Conservation (phyloP, 2,329 filamentous ascomycete species). For the Pseudogymnoascus sp. region DNA sequence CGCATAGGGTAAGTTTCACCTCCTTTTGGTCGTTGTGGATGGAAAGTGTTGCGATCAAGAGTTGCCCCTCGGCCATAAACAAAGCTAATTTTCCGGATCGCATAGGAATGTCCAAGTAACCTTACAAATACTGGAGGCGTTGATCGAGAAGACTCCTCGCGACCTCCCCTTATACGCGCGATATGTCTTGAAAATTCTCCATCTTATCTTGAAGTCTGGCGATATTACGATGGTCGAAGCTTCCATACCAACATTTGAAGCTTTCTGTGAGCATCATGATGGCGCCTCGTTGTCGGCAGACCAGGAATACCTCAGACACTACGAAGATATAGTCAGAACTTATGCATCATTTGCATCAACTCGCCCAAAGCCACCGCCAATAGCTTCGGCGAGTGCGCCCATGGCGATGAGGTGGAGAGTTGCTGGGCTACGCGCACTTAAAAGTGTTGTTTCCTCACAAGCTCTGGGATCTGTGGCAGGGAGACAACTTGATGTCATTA, state of each 20-base stretch:
- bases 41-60: slow-evolving; percentile 16
- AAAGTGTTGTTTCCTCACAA: slow-evolving; percentile 72
- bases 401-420: slow-evolving; percentile 72
- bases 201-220: slow-evolving; percentile 72
- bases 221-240: slow-evolving; percentile 92
- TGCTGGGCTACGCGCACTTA: slow-evolving; percentile 69
- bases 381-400: slow-evolving; percentile 57
- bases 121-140: slow-evolving; percentile 79
- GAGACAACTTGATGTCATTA: slow-evolving; percentile 67
- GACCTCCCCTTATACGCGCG: slow-evolving; percentile 84
- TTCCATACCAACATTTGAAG: slow-evolving; percentile 76
- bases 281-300: slow-evolving; percentile 78
- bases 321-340: slow-evolving; percentile 69
- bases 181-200: slow-evolving; percentile 77
- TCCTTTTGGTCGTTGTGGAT: background rate
- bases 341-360: slow-evolving; percentile 77
- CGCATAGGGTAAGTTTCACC: slow-evolving; percentile 66
- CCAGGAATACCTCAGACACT: slow-evolving; percentile 72
- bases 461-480: slow-evolving; percentile 67
- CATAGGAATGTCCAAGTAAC: slow-evolving; percentile 86
- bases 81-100: background rate
- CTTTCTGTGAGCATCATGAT: slow-evolving; percentile 85
- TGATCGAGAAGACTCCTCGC: slow-evolving; percentile 88
- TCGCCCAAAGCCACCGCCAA: slow-evolving; percentile 40
- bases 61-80: background rate